Percentiles rank a stretch among this genome's conserved stretches.
phyloP scores from a whole-genome alignment of 192 early-diverging fungal genomes.

The Podila clonocystis region DNA sequence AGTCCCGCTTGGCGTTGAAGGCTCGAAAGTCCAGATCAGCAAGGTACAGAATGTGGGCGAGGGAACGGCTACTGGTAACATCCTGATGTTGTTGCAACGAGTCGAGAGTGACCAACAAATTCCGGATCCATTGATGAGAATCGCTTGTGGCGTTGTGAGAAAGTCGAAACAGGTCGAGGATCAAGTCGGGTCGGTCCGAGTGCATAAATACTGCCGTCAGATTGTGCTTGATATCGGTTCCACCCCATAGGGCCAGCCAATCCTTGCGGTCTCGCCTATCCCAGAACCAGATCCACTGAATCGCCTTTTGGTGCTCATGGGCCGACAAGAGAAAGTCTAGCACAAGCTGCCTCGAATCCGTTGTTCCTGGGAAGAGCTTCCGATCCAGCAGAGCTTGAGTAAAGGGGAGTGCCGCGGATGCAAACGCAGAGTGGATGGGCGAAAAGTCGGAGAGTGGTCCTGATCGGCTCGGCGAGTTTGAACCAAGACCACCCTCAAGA shows the following conservation, averaged over 20 bases:
- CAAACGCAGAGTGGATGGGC: conserved; percentile 15
- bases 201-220: conserved; percentile 1
- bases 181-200: conserved; percentile 16
- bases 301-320: conserved; percentile 9
- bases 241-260: conserved; percentile 25
- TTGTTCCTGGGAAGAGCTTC: conserved; percentile 17
- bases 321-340: conserved; percentile 16
- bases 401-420: conserved; percentile 23
- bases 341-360: conserved; percentile 8
- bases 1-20: conserved; percentile 12
- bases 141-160: neutral
- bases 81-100: neutral
- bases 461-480: neutral
- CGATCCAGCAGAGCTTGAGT: conserved; percentile 16
- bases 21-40: conserved; percentile 7
- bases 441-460: neutral
- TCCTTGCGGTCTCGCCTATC: conserved; percentile 18
- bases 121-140: conserved; percentile 20
- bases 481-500: neutral
- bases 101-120: neutral
- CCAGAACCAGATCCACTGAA: conserved; percentile 40
- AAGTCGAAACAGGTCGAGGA: conserved; percentile 25
- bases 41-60: conserved; percentile 8
- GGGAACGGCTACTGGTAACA: neutral
- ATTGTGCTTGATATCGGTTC: conserved; percentile 18